Percentiles rank a stretch among this genome's conserved stretches.
phyloP scores from a whole-genome alignment of 1,284 basidiomycete genomes.

The Sporisorium sorghi region DNA sequence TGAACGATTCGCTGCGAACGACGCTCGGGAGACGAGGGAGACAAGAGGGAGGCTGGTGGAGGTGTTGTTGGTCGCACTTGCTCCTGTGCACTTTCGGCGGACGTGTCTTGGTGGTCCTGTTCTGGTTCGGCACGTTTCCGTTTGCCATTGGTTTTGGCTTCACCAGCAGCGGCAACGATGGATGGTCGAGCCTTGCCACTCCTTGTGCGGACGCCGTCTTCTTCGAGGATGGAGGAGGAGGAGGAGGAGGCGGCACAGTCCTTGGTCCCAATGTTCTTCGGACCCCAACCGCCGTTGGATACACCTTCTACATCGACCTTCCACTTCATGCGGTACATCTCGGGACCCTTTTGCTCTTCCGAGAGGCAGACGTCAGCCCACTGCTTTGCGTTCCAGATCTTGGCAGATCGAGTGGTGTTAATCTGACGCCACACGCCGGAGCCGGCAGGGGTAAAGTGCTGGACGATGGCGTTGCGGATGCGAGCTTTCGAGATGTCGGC shows the following conservation, averaged over 20 bases:
- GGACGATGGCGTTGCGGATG: constrained; percentile 66
- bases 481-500: constrained; percentile 57
- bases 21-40: constrained; percentile 23
- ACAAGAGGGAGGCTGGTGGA: constrained; percentile 11
- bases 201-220: constrained; percentile 61
- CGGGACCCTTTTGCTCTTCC: constrained; percentile 60
- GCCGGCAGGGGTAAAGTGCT: constrained; percentile 64
- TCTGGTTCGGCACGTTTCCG: constrained; percentile 27
- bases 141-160: constrained; percentile 22
- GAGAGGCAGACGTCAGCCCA: constrained; percentile 62
- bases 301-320: constrained; percentile 57
- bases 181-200: constrained; percentile 50
- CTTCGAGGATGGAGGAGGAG: constrained; percentile 36
- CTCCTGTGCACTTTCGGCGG: constrained; percentile 10
- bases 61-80: constrained; percentile 20
- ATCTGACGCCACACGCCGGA: constrained; percentile 67
- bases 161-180: background rate
- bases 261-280: constrained; percentile 40
- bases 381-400: constrained; percentile 66
- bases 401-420: constrained; percentile 63
- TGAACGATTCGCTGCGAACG: constrained; percentile 25
- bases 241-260: constrained; percentile 15
- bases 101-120: constrained; percentile 5
- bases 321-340: constrained; percentile 63
- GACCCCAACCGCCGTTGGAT: constrained; percentile 53